phyloP scores from a whole-genome alignment of 805 yeast genomes.

The Starmerella davenportii region DNA sequence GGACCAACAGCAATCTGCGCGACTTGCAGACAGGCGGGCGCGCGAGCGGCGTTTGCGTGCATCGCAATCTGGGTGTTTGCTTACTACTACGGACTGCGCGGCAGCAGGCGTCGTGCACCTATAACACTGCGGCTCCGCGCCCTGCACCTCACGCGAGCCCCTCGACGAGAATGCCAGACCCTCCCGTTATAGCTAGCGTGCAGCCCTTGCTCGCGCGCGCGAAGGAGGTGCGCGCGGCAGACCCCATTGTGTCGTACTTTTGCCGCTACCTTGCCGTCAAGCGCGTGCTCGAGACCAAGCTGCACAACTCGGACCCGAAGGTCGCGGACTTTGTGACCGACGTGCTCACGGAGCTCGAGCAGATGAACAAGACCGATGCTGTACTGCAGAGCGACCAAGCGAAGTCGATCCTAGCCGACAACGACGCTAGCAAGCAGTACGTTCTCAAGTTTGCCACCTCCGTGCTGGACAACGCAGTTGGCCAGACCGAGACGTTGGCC shows the following conservation, averaged over 20 bases:
- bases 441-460: slow-evolving; percentile 39
- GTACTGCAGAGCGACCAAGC: slow-evolving; percentile 25
- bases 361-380: slow-evolving; percentile 27
- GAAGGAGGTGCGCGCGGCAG: slow-evolving; percentile 35
- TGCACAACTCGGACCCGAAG: slow-evolving; percentile 39
- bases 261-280: slow-evolving; percentile 60
- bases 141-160: no score
- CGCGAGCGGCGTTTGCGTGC: no score
- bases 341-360: slow-evolving; percentile 57
- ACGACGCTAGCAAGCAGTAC: slow-evolving; percentile 38
- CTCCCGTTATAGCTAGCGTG: slow-evolving; percentile 3
- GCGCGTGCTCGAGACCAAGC: slow-evolving; percentile 39
- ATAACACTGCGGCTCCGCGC: no score
- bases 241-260: slow-evolving; percentile 57
- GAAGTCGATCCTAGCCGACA: slow-evolving; percentile 38
- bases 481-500: slow-evolving; percentile 30
- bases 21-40: no score
- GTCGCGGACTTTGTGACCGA: slow-evolving; percentile 41
- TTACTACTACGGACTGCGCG: no score
- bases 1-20: no score
- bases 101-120: no score
- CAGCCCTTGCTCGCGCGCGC: slow-evolving; percentile 28
- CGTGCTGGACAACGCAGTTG: slow-evolving; percentile 37
- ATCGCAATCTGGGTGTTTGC: no score
- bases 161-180: not conserved